Evolutionary conservation across 345 rosid genomes (phyloP).

Genomic region (Dipteronia dyeriana): DNA sequence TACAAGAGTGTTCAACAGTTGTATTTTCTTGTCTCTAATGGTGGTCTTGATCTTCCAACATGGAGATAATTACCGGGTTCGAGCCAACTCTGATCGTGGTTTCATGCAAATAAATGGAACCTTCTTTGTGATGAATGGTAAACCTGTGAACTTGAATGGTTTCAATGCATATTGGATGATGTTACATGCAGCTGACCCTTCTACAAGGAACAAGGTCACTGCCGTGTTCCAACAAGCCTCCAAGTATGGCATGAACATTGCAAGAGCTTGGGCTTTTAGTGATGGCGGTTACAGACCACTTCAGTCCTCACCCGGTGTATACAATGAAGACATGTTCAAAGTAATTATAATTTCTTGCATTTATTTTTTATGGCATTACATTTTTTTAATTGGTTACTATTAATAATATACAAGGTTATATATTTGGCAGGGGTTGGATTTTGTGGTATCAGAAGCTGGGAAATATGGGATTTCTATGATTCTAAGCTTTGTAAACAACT

Average conservation of each 20-base stretch:
- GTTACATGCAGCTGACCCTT: slow-evolving; percentile 57
- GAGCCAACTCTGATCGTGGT: not conserved
- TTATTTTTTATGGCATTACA: not conserved
- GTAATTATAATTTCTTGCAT: slow-evolving; percentile 29
- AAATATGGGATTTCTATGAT: slow-evolving; percentile 49
- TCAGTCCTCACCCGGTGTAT: slow-evolving; percentile 70
- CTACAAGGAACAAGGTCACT: slow-evolving; percentile 54
- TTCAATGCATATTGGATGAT: slow-evolving; percentile 90
- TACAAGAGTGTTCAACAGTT: not conserved
- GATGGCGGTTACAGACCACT: slow-evolving; percentile 64
- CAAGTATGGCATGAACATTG: slow-evolving; percentile 61
- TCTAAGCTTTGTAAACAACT: slow-evolving; percentile 72
- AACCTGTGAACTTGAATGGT: slow-evolving; percentile 60
- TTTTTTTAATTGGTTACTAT: not conserved
- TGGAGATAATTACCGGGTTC: slow-evolving; percentile 1
- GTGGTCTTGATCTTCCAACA: slow-evolving; percentile 17
- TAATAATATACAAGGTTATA: too few relatives aligned
- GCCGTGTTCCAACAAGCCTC: slow-evolving; percentile 53
- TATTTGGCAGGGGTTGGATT: slow-evolving; percentile 67
- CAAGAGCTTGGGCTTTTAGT: slow-evolving; percentile 81
- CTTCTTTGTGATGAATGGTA: slow-evolving; percentile 44
- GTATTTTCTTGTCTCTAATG: not conserved
- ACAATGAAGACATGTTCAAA: slow-evolving; percentile 62
- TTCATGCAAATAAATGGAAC: slow-evolving; percentile 47
- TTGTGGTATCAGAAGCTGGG: slow-evolving; percentile 67